Conservation (phyloP, 2,329 filamentous ascomycete species). For the Claviceps sorghi region DNA sequence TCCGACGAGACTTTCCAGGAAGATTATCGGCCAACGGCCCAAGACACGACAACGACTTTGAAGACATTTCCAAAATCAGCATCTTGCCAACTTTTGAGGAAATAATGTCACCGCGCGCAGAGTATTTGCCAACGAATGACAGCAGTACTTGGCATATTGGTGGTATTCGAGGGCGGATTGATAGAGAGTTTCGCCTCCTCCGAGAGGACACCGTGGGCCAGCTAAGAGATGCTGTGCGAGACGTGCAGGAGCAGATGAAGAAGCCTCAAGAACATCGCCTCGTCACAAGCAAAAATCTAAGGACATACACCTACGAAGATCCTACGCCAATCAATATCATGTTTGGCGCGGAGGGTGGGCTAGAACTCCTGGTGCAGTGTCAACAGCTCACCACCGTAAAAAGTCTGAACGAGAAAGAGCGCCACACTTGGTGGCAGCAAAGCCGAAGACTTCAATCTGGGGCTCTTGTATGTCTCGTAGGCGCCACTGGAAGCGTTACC, state of each 20-base stretch:
- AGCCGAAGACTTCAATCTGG: slow-evolving; percentile 34
- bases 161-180: slow-evolving; percentile 33
- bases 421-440: slow-evolving; percentile 35
- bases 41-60: slow-evolving; percentile 36
- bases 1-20: slow-evolving; percentile 20
- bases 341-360: slow-evolving; percentile 24
- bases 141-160: slow-evolving; percentile 19
- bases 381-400: slow-evolving; percentile 24
- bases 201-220: slow-evolving; percentile 41
- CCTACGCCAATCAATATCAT: slow-evolving; percentile 16
- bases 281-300: slow-evolving; percentile 13
- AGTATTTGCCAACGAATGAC: slow-evolving; percentile 30
- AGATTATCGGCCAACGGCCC: slow-evolving; percentile 15
- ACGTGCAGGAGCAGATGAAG: slow-evolving; percentile 22
- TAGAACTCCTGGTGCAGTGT: slow-evolving; percentile 31
- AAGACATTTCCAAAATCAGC: slow-evolving; percentile 28
- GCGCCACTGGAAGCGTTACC: slow-evolving; percentile 20
- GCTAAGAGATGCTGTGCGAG: slow-evolving; percentile 32
- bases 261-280: slow-evolving; percentile 1
- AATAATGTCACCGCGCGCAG: slow-evolving; percentile 25
- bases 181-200: slow-evolving; percentile 40
- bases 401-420: slow-evolving; percentile 12
- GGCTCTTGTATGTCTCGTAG: slow-evolving; percentile 34
- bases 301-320: slow-evolving; percentile 15
- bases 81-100: slow-evolving; percentile 36